Evolutionary conservation across 768 basidiomycete genomes (phyloP), one percentile per base, ranked within the genome.

Genomic region (Pulveroboletus sp.): DNA sequence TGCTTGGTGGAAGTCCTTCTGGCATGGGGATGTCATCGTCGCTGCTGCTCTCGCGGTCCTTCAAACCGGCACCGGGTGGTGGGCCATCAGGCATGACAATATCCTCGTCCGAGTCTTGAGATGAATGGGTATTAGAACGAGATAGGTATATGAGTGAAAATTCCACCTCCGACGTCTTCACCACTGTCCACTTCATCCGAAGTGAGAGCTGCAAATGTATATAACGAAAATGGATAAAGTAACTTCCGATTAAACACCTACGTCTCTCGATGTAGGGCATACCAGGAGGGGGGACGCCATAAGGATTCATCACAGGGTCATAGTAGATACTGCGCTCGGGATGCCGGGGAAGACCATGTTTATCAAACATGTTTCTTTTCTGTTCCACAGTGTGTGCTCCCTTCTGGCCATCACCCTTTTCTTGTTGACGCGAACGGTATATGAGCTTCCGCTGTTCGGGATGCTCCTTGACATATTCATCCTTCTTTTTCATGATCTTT

Each of bases 271-370:
- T 72, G 68, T 96, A 97, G n/a, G 90, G 92, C 93, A 96, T 91
- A 7, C 95, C 95, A 11, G 94, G 95, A 37, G 94, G 94, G 17
- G 94, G 83, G 15, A 93, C 89, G 27, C 93, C 94, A 63, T 76
- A 93, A 21, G 93, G 92, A 64, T 98, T 98, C 81, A 94, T 85
- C 37, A 93, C 79, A 27, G 89, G 80, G 60, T 98, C 89, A 71
- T 93, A 97, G 67, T 95, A 97, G 32, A 94, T 74, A 68, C 89
- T 92, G 57, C 90, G 77, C 62, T 90, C 91, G n/a, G 93, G 93
- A 71, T 93, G 89, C 47, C 86, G 76, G 54, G 92, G 86, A 36
- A 91, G 77, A 10, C 93, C 93, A 60, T 86, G 81, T 66, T 87
- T 86, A 60, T 87, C 80, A 71, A 93, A 93, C 32, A 82, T 63